Base-by-base conservation (phyloP, 2,329 filamentous ascomycete species). In the Periconia sp. region DNA sequence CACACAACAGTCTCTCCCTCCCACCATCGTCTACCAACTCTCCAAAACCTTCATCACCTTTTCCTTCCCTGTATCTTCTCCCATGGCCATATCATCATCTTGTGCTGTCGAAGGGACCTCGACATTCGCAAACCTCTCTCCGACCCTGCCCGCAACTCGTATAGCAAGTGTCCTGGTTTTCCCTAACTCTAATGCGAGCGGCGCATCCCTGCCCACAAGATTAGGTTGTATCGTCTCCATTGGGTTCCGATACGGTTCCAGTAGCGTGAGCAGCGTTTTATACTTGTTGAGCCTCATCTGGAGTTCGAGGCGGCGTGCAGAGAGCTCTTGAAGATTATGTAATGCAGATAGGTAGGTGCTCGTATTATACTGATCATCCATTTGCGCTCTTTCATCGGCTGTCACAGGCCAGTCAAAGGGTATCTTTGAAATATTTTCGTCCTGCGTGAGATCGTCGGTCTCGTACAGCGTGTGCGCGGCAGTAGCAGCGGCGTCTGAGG, bases 141-240 rank as follows among this genome's bases (percentile, higher is more conserved):
- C 64, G 2, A 75, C 59, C 47, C 73, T 63, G 5, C 68, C 72
- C 3, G 68, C 68, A 31, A 76, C 73, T 11, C 74, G 55, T 41
- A 75, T 69, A 13, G 71, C 70, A 56, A 91, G 71, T 59, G 86
- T 77, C 33, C 85, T 81, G 81, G 87, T 89, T 57, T 81, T 82
- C 68, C 86, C 82, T 50, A 91, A 74, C 72, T 91, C 88, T 49
- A 76, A 76, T 66, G 87, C 87, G 10, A 91, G 70, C 45, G 85
- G 81, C 1, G 86, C 85, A 65, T 87, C 82, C 31, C 82, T 81
- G 47, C 84, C 86, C 1, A 88, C 79, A 3, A 91, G 70, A 66
- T 90, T 90, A 53, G 84, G 81, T 68, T 91, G 88, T 41, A 84
- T 73, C 61, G 58, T 71, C 57, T 60, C 73, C 60, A 64, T 72